Evolutionary conservation across 139 green algal genomes (phyloP).

Genomic region (Limnomonas spitsbergensis): DNA sequence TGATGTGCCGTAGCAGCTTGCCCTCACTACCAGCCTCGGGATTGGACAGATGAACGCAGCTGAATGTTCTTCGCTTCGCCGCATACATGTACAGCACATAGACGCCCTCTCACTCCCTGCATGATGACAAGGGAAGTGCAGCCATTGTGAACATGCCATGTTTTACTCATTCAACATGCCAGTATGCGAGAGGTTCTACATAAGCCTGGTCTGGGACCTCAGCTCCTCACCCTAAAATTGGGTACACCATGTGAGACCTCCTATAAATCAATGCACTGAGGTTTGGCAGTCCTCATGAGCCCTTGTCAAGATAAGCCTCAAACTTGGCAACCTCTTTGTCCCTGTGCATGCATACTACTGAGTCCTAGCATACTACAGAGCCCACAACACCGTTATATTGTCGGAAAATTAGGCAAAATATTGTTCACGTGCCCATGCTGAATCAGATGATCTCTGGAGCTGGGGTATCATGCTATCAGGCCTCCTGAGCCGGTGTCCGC

Average conservation of each 20-base stretch:
- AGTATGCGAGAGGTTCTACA: no score
- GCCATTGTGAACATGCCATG: no score
- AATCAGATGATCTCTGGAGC: no score
- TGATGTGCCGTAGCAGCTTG: constrained; percentile 80
- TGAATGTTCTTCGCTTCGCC: constrained; percentile 66
- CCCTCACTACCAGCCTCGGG: constrained; percentile 66
- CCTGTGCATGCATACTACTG: constrained; percentile 49
- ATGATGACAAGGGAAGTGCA: no score
- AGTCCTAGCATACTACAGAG: no score
- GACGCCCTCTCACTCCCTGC: constrained; percentile 78
- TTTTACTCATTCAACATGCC: no score
- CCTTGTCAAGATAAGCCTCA: constrained; percentile 84
- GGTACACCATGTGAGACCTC: constrained; percentile 74
- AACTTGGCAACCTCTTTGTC: constrained; percentile 88
- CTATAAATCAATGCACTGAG: constrained; percentile 68
- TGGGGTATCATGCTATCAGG: no score
- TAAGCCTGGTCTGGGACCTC: no score
- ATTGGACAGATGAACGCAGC: constrained; percentile 77
- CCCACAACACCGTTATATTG: no score
- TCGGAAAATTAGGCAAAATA: no score
- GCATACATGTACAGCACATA: constrained; percentile 86
- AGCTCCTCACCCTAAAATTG: constrained; percentile 68
- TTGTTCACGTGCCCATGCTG: no score
- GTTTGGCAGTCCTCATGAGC: constrained; percentile 60
- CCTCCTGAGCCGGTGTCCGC: no score